Evolutionary conservation across 2,329 filamentous ascomycete species (phyloP).

Genomic region (Pyricularia grisea): DNA sequence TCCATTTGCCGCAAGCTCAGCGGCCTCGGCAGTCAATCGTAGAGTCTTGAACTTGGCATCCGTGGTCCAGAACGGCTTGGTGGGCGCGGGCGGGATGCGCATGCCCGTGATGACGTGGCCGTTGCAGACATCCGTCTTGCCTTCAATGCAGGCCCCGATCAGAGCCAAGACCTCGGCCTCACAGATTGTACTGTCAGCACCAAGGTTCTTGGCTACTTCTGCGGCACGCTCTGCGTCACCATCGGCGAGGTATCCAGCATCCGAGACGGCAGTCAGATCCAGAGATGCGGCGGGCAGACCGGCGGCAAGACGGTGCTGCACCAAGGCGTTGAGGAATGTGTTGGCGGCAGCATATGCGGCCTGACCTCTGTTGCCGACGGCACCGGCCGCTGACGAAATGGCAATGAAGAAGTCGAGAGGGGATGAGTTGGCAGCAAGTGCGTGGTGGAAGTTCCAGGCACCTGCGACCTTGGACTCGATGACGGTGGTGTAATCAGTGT

Average conservation of each 20-base stretch:
- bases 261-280: slow-evolving; percentile 40
- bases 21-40: slow-evolving; percentile 20
- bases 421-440: slow-evolving; percentile 18
- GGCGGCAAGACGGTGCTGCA: slow-evolving; percentile 20
- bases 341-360: slow-evolving; percentile 38
- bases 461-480: slow-evolving; percentile 42
- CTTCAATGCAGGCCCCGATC: slow-evolving; percentile 10
- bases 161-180: slow-evolving; percentile 12
- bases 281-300: slow-evolving; percentile 29
- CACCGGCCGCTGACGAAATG: slow-evolving; percentile 40
- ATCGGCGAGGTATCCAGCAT: slow-evolving; percentile 39
- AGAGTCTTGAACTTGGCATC: slow-evolving; percentile 44
- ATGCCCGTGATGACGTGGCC: slow-evolving; percentile 44
- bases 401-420: slow-evolving; percentile 42
- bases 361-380: slow-evolving; percentile 41
- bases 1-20: slow-evolving; percentile 19
- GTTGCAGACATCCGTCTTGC: slow-evolving; percentile 14
- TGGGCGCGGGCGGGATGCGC: slow-evolving; percentile 30
- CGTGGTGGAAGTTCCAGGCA: slow-evolving; percentile 30
- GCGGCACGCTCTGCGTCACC: slow-evolving; percentile 34
- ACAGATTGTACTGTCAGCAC: slow-evolving; percentile 16
- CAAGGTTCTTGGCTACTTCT: slow-evolving; percentile 21
- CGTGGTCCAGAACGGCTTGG: slow-evolving; percentile 39
- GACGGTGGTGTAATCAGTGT: slow-evolving; percentile 35
- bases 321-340: slow-evolving; percentile 26